Percentiles rank a stretch among this genome's conserved stretches.
Evolutionary conservation across 2,329 filamentous ascomycete species (phyloP).

Genomic region (Xylaria digitata): DNA sequence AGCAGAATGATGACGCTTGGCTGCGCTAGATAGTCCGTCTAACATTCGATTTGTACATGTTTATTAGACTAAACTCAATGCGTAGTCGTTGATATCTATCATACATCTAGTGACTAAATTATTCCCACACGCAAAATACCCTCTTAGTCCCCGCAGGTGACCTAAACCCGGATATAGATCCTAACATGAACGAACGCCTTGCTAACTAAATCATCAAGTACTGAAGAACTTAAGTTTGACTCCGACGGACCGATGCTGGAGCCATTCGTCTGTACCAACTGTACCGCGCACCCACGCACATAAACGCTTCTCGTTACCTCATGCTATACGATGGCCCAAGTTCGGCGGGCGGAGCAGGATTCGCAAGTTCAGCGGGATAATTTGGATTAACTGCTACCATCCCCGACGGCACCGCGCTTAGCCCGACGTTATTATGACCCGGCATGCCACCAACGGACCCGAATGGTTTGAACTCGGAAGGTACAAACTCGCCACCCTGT

Average conservation of each 20-base stretch:
- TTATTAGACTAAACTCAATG: background rate
- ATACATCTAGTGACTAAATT: background rate
- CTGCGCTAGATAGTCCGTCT: background rate
- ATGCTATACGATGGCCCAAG: slow-evolving; percentile 1
- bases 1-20: background rate
- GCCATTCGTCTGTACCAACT: background rate
- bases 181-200: background rate
- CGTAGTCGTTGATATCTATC: background rate
- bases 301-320: background rate
- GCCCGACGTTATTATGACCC: background rate
- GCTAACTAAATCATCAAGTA: background rate
- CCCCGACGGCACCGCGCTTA: background rate
- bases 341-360: background rate
- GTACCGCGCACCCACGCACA: background rate
- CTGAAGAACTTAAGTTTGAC: background rate
- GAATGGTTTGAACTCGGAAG: slow-evolving; percentile 8
- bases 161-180: background rate
- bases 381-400: slow-evolving; percentile 10
- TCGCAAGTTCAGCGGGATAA: slow-evolving; percentile 20
- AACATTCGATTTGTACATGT: slow-evolving; percentile 28
- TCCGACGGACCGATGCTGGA: background rate
- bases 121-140: background rate
- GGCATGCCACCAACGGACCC: too few relatives aligned
- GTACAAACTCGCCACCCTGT: background rate
- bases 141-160: background rate